Evolutionary conservation across 805 yeast genomes (phyloP), one percentile per base, ranked within the genome.

Genomic region (Tetrapisispora phaffii): DNA sequence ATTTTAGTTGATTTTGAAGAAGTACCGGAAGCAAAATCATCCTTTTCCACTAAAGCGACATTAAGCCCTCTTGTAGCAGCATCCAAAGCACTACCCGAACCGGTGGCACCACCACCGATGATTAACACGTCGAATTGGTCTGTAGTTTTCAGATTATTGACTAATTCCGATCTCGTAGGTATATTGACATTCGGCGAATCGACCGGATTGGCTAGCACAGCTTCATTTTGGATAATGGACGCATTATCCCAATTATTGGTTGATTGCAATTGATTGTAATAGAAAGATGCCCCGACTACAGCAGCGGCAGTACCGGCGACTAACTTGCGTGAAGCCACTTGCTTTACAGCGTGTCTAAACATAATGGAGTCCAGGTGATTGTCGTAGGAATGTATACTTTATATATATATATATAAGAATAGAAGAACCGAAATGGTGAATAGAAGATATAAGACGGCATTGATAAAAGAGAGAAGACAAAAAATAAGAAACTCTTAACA

Each of bases 21-120:
- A 15, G 97, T 90, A 35, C 96, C 96, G 9, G 87, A 74, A 7
- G 96, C 95, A 60, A 84, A 89, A 70, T 89, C 97, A 52, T 78
- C 79, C 60, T 82, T 82, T 66, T 89, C 97, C 47, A 89, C 75
- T 47, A 89, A 65, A 42, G 94, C 85, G 36, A 87, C 96, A 59
- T 86, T 85, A 54, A 88, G 76, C 40, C 97, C 97, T 65, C 97
- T 76, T 36, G 94, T 76, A 24, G 82, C 76, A 32, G 96, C 96
- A 67, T 89, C 97, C 37, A 89, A 70, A 1, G 96, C 97, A 40
- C 86, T 77, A 48, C 97, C 97, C 5, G 96, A 71, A 50, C 97
- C 97, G 15, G 93, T 82, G 34, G 97, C 97, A 62, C 97, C 97
- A 54, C 96, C 97, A 49, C 97, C 97, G 54, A 90, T 80, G 54